phyloP scores from a whole-genome alignment of 345 rosid species.

The Gossypium longicalyx region DNA sequence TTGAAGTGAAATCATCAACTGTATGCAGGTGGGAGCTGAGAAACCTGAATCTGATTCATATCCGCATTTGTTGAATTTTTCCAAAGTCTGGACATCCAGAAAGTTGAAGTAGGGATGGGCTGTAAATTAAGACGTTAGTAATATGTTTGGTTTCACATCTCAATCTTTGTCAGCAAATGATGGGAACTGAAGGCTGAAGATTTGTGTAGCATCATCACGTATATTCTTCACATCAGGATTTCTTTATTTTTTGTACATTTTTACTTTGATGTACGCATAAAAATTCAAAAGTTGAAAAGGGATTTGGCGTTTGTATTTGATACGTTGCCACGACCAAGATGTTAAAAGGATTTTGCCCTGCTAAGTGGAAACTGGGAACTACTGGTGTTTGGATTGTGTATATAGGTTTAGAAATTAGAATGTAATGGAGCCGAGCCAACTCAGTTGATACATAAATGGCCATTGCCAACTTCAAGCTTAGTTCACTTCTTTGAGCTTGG shows the following conservation, averaged over 20 bases:
- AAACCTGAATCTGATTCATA: neutral
- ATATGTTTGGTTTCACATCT: constrained; percentile 13
- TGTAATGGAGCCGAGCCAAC: neutral
- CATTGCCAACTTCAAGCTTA: neutral
- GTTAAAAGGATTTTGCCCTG: neutral
- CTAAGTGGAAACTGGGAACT: neutral
- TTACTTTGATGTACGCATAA: neutral
- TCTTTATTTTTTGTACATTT: neutral
- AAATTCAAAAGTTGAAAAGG: neutral
- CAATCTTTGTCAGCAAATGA: constrained; percentile 9
- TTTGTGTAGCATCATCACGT: neutral
- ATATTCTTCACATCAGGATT: neutral
- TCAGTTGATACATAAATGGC: neutral
- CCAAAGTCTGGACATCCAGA: neutral
- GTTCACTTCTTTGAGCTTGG: neutral
- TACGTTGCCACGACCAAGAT: neutral
- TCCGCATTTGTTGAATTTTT: neutral
- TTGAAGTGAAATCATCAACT: neutral
- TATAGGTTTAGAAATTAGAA: neutral
- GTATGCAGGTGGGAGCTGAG: constrained; percentile 44
- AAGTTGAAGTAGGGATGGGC: constrained; percentile 12
- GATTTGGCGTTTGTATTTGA: constrained; percentile 5
- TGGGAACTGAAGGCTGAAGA: neutral
- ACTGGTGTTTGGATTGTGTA: neutral
- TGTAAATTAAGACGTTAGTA: constrained; percentile 26